A percentile compares a stretch with the other conserved stretches of the same genome.
Conservation (phyloP, 768 basidiomycete genomes). For the Podaxis sp. region DNA sequence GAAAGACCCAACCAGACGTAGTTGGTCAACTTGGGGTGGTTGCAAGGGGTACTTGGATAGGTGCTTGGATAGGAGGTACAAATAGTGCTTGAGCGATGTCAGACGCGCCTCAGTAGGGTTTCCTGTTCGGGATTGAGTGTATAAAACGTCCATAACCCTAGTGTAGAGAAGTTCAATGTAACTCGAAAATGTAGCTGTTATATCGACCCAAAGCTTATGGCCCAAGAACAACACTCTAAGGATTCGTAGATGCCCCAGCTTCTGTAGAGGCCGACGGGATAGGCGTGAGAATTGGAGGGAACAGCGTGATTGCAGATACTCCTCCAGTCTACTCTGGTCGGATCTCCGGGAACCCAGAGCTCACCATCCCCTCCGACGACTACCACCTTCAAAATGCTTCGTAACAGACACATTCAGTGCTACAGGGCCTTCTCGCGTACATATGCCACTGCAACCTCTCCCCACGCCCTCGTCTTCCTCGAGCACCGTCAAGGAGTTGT, state of each 20-base stretch:
- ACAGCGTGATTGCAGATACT: constrained; percentile 3
- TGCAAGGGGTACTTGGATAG: neutral
- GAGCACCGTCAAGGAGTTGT: constrained; percentile 83
- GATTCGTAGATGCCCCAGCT: neutral
- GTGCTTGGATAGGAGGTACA: constrained; percentile 27
- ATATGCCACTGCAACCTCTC: constrained; percentile 58
- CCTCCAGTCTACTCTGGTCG: neutral
- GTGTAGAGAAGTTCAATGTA: neutral
- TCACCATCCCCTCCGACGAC: constrained; percentile 3
- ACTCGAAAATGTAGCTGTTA: neutral
- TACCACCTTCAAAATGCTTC: constrained; percentile 19
- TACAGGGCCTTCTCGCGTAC: constrained; percentile 30
- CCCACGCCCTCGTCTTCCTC: constrained; percentile 82
- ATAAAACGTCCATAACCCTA: neutral
- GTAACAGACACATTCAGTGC: constrained; percentile 22
- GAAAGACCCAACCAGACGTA: neutral
- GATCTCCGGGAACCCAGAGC: neutral
- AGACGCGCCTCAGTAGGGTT: neutral
- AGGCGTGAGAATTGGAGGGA: neutral
- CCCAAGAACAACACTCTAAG: neutral
- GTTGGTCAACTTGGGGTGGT: neutral
- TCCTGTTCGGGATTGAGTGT: neutral
- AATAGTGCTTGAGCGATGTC: neutral
- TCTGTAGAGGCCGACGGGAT: neutral
- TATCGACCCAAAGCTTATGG: no score